A percentile compares a stretch with the other conserved stretches of the same genome.
Conservation (phyloP, 2,329 filamentous ascomycete genomes). For the Neonectria magnoliae region DNA sequence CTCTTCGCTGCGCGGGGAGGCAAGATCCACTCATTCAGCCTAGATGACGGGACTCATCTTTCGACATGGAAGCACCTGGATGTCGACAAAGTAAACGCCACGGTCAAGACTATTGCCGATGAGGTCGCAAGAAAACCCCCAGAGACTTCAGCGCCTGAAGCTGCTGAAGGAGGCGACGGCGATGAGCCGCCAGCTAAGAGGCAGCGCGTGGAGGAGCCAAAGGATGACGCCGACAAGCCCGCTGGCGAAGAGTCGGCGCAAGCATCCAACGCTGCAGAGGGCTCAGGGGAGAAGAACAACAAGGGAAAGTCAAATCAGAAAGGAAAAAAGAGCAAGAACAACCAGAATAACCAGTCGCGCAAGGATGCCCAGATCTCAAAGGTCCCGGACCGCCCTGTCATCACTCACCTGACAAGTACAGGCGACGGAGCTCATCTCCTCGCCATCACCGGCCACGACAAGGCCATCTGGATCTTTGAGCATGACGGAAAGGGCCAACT, state of each 20-base stretch:
- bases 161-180: constrained; percentile 30
- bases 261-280: constrained; percentile 17
- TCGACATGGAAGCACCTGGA: constrained; percentile 69
- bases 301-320: constrained; percentile 39
- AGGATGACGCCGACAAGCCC: constrained; percentile 30
- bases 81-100: constrained; percentile 47
- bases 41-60: constrained; percentile 66
- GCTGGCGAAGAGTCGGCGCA: constrained; percentile 33
- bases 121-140: constrained; percentile 25
- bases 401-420: constrained; percentile 75
- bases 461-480: constrained; percentile 84
- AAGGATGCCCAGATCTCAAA: constrained; percentile 40
- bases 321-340: constrained; percentile 44
- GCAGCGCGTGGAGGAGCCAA: constrained; percentile 44
- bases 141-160: constrained; percentile 12
- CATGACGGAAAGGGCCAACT: constrained; percentile 70
- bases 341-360: constrained; percentile 39
- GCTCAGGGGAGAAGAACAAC: constrained; percentile 21
- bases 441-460: constrained; percentile 89
- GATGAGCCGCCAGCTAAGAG: constrained; percentile 50
- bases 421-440: constrained; percentile 74
- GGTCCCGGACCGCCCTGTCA: constrained; percentile 66
- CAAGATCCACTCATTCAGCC: constrained; percentile 73
- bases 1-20: constrained; percentile 80
- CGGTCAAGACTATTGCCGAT: constrained; percentile 36